These are phyloP conservation scores for Euphorbia celastroides DNA, from an alignment of 441 rosid species.

Conservation along the genomic window DNA sequence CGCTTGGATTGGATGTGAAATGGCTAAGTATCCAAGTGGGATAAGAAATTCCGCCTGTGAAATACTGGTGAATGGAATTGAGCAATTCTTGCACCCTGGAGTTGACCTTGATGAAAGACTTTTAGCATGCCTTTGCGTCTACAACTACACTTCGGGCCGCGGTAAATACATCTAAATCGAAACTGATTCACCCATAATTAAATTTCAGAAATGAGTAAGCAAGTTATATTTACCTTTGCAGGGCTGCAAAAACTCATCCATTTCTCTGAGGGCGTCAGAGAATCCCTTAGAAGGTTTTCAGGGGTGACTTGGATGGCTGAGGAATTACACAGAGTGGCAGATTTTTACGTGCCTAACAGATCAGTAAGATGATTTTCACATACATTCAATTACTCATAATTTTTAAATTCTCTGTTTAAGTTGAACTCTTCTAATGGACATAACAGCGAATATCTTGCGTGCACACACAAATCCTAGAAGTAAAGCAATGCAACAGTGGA, in stretches of 20 bases:
- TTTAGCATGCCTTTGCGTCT: slow-evolving; percentile 79
- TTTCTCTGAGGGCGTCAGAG: slow-evolving; percentile 86
- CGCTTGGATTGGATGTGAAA: slow-evolving; percentile 84
- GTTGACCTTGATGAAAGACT: slow-evolving; percentile 77
- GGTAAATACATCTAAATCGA: slow-evolving; percentile 35
- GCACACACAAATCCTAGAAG: slow-evolving; percentile 85
- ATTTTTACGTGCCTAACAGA: slow-evolving; percentile 66
- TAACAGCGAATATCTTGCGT: slow-evolving; percentile 91
- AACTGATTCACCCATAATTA: not conserved
- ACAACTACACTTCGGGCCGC: slow-evolving; percentile 84
- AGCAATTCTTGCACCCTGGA: slow-evolving; percentile 85
- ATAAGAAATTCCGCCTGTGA: slow-evolving; percentile 61
- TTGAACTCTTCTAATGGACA: slow-evolving; percentile 13
- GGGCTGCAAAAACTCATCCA: slow-evolving; percentile 77
- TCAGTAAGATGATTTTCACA: slow-evolving; percentile 44
- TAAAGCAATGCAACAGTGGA: slow-evolving; percentile 51
- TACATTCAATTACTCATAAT: not conserved
- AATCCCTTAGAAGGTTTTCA: slow-evolving; percentile 83
- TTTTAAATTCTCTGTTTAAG: slow-evolving; percentile 10
- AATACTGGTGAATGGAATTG: slow-evolving; percentile 55
- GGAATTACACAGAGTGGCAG: slow-evolving; percentile 82
- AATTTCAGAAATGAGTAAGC: not conserved
- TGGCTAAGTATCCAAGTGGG: slow-evolving; percentile 49
- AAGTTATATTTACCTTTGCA: slow-evolving; percentile 20
- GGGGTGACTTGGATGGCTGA: slow-evolving; percentile 94